These are phyloP conservation scores for Solanum chmielewskii DNA, from an alignment of 257 asterid species.

Conservation along the genomic window DNA sequence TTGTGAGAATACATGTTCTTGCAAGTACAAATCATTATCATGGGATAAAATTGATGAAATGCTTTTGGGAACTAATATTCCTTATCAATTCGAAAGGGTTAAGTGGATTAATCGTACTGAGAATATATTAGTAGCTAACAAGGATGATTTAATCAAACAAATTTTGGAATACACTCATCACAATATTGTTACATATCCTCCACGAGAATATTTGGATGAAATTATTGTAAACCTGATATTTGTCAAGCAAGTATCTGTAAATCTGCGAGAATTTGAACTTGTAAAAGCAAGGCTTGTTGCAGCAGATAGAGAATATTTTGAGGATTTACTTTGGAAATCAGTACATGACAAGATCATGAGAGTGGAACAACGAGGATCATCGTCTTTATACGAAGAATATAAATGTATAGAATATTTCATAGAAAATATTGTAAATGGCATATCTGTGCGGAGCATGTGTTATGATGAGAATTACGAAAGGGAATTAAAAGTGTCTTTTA, in stretches of 20 bases:
- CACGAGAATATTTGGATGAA: not conserved
- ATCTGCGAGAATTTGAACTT: not conserved
- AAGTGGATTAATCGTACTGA: not conserved
- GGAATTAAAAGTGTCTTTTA: not conserved
- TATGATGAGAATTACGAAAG: not conserved
- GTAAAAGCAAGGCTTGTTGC: not conserved
- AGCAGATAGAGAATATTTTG: not conserved
- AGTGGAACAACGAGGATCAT: not conserved
- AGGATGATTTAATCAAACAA: not conserved
- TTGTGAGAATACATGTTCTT: not conserved
- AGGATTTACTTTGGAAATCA: not conserved
- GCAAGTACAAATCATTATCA: not conserved
- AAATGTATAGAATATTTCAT: not conserved
- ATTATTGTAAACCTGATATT: not conserved
- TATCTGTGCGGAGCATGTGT: not conserved
- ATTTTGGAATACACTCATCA: not conserved
- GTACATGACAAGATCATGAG: not conserved
- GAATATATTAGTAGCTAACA: not conserved
- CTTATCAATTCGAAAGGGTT: not conserved
- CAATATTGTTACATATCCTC: not conserved
- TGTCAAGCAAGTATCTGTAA: not conserved
- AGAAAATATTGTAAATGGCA: not conserved
- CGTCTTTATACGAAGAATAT: not conserved
- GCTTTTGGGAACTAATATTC: not conserved
- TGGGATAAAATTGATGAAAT: not conserved